Evolutionary conservation across 371 early-diverging fungal genomes (phyloP), one percentile per base, ranked within the genome.

Genomic region (Umbelopsis sp.): DNA sequence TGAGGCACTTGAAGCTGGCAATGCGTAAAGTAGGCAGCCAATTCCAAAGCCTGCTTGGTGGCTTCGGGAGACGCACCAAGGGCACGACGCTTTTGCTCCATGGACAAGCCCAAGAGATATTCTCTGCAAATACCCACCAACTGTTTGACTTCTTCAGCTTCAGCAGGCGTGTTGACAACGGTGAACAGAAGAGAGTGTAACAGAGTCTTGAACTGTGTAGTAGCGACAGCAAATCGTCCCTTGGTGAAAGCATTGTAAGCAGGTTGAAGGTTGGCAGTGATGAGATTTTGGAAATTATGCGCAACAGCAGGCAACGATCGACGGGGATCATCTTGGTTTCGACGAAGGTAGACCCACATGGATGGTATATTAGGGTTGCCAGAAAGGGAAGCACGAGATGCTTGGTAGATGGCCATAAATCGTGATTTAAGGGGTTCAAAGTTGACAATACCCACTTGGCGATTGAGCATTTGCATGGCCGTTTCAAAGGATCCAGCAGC

Each of bases 1-100:
- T 99, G 99, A 20, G 89, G 84, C 3, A 92, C 89, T 68, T 96
- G 94, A 51, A 99, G 83, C 67, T 93, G 85, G 77, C 96, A 94
- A 69, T 95, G 93, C 5, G 99, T 93, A 74, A 97, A 97, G 81
- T 96, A 97, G 6, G 94, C 94, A 1, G 97, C 95, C 51, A 99
- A 84, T 74, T 96, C 98, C 12, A 97, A 73, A 45, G 88, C 87
- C 18, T 93, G 89, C 69, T 90, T 87, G 37, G 87, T 79, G 12
- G 82, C 81, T 20, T 84, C 89, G 18, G 86, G 80, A 20, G 83
- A 77, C n/a, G 76, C 76, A 12, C 73, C 72, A 38, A 87, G 74
- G 29, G 86, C 79, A 63, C 89, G 85, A n/a, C 96, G 91, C 62
- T 81, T 84, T 65, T 90, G 83, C 74, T 96, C 97, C 81, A 97